phyloP scores from a whole-genome alignment of 1,139 yeast genomes.

The Magnusiomyces suaveolens region DNA sequence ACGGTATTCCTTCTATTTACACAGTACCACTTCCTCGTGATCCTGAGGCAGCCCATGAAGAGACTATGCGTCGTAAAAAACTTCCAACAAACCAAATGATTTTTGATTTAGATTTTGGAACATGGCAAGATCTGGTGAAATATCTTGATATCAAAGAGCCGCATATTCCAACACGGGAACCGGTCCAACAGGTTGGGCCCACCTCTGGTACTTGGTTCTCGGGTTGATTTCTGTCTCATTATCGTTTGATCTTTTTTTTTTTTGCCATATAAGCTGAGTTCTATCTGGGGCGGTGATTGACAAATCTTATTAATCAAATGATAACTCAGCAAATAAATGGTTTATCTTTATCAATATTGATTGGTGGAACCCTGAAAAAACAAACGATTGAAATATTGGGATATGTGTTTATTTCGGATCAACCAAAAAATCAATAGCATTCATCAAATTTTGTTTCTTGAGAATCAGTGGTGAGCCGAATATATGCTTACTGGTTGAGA shows the following conservation, averaged over 20 bases:
- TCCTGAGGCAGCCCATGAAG: slow-evolving; percentile 22
- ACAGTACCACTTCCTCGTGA: slow-evolving; percentile 23
- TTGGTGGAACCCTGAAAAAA: no score
- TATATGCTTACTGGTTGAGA: no score
- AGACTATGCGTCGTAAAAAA: slow-evolving; percentile 26
- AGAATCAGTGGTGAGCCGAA: no score
- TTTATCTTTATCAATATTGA: no score
- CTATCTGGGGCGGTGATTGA: no score
- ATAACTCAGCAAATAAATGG: no score
- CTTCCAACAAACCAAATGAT: slow-evolving; percentile 49
- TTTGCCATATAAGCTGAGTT: not conserved
- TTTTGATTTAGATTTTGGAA: slow-evolving; percentile 54
- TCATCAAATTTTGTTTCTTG: no score
- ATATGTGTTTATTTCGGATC: no score
- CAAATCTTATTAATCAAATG: no score
- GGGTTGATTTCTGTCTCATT: not conserved
- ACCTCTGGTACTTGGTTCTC: not conserved
- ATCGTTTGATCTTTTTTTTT: not conserved
- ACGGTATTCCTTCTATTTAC: slow-evolving; percentile 42
- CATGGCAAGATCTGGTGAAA: slow-evolving; percentile 46
- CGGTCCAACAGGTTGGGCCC: not conserved
- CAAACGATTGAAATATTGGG: no score
- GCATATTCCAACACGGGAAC: not conserved
- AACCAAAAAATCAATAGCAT: no score
- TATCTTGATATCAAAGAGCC: slow-evolving; percentile 14